A percentile compares a stretch with the other conserved stretches of the same genome.
Evolutionary conservation across 352 stramenopile species (phyloP).

Genomic region (Globisporangium spiculum): DNA sequence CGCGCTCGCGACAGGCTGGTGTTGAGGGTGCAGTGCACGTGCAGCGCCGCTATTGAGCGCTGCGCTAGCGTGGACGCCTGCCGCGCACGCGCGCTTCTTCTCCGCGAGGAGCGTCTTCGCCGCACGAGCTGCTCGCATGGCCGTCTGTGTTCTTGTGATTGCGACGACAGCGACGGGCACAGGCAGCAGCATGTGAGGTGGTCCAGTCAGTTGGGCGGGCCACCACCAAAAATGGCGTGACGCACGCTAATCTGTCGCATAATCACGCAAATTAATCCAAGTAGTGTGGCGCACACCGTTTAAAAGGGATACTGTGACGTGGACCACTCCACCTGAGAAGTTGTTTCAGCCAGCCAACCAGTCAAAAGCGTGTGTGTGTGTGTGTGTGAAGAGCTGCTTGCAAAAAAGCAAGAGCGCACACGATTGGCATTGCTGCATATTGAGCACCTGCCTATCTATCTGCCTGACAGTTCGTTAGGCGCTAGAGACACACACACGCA

Average conservation of each 20-base stretch:
- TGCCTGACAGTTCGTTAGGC: constrained; percentile 8
- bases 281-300: constrained; percentile 17
- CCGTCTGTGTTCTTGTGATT: constrained; percentile 14
- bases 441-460: constrained; percentile 7
- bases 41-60: background rate
- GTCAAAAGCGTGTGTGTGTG: constrained; percentile 18
- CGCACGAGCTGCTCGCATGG: constrained; percentile 16
- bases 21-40: background rate
- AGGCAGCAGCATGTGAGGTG: constrained; percentile 4
- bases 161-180: background rate
- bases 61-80: constrained; percentile 1
- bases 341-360: constrained; percentile 23
- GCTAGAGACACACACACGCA: constrained; percentile 3
- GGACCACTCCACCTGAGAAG: constrained; percentile 1
- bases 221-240: constrained; percentile 5
- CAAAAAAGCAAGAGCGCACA: background rate
- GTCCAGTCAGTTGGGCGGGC: constrained; percentile 2
- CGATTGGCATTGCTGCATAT: constrained; percentile 13
- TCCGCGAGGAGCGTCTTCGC: constrained; percentile 8
- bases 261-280: background rate
- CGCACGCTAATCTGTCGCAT: constrained; percentile 1
- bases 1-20: constrained; percentile 1
- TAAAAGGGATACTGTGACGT: background rate
- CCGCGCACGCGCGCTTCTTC: background rate
- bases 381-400: constrained; percentile 21